Conservation (phyloP, 2,329 filamentous ascomycete species). For the Dothistroma pini region DNA sequence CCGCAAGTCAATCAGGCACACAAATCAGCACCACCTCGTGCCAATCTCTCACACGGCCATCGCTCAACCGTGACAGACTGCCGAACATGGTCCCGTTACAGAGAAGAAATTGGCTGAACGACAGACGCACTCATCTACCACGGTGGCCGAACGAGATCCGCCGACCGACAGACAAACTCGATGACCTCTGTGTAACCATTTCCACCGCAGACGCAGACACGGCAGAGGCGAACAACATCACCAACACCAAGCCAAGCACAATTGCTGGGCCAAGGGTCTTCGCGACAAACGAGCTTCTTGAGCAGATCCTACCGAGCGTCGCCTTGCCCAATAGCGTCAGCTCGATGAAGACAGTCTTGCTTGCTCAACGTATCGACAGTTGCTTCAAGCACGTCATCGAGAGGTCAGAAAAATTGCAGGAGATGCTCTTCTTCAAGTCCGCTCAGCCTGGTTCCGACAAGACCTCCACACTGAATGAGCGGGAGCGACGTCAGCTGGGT, state of each 20-base stretch:
- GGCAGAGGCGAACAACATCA: background rate
- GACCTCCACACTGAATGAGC: background rate
- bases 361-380: constrained; percentile 6
- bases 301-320: background rate
- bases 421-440: constrained; percentile 10
- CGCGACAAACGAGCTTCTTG: background rate
- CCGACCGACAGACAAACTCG: too few relatives aligned
- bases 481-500: background rate
- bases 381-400: constrained; percentile 11
- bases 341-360: constrained; percentile 3
- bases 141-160: too few relatives aligned
- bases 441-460: background rate
- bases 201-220: too few relatives aligned
- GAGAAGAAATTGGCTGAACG: too few relatives aligned
- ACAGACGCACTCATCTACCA: too few relatives aligned
- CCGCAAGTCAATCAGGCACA: too few relatives aligned
- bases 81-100: too few relatives aligned
- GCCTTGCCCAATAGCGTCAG: background rate
- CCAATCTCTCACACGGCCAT: too few relatives aligned
- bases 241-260: background rate
- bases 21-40: too few relatives aligned
- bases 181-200: too few relatives aligned
- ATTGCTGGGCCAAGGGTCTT: background rate
- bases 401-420: constrained; percentile 5
- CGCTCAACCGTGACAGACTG: too few relatives aligned